A percentile compares a stretch with the other conserved stretches of the same genome.
Conservation (phyloP, 768 basidiomycete species). For the Pilatotrama ljubarskyi region DNA sequence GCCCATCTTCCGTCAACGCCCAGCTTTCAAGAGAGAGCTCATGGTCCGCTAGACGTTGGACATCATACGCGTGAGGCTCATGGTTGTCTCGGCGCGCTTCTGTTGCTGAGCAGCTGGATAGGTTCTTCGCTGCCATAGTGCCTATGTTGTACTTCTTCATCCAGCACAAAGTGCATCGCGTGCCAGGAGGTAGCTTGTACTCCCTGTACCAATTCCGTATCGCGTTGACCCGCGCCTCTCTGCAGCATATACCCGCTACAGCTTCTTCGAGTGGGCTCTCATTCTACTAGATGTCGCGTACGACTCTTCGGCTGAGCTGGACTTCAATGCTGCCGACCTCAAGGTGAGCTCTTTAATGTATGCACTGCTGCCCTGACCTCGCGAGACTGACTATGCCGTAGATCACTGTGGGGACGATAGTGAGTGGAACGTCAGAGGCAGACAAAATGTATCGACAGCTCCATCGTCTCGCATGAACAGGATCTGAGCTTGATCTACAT, state of each 20-base stretch:
- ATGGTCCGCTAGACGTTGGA: slow-evolving; percentile 43
- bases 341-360: slow-evolving; percentile 41
- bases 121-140: slow-evolving; percentile 69
- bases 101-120: slow-evolving; percentile 30
- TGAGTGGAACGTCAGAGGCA: slow-evolving; percentile 21
- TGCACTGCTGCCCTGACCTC: neutral
- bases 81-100: neutral
- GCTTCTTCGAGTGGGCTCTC: slow-evolving; percentile 86
- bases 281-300: slow-evolving; percentile 73
- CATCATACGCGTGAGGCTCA: slow-evolving; percentile 50
- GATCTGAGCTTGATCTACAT: neutral
- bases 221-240: neutral
- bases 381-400: slow-evolving; percentile 25
- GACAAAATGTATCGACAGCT: slow-evolving; percentile 48
- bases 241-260: slow-evolving; percentile 81
- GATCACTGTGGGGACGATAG: slow-evolving; percentile 30
- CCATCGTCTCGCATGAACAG: slow-evolving; percentile 41
- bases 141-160: slow-evolving; percentile 85
- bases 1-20: slow-evolving; percentile 4
- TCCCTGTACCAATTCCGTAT: neutral
- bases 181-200: slow-evolving; percentile 71
- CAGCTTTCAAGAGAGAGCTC: neutral
- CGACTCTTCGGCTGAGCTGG: slow-evolving; percentile 64
- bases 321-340: slow-evolving; percentile 54
- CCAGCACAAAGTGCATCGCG: slow-evolving; percentile 75